A percentile compares a stretch with the other conserved stretches of the same genome.
Evolutionary conservation across 2,329 filamentous ascomycete species (phyloP).

Genomic region (Colletotrichum viniferum): DNA sequence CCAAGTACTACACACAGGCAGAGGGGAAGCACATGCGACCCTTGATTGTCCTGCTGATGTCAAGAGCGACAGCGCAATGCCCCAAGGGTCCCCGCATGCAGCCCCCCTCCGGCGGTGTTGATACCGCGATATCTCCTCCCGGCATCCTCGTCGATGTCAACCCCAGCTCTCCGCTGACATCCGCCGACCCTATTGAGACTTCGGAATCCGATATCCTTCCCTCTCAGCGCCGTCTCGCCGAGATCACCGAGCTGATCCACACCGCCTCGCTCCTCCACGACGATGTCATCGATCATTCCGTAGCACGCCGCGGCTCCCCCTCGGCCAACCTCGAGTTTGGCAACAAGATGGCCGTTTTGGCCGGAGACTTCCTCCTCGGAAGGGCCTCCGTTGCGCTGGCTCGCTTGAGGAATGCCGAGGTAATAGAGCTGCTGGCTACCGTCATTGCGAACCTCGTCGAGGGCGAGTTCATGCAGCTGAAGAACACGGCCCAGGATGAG

Average conservation of each 20-base stretch:
- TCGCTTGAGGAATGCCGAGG: constrained; percentile 87
- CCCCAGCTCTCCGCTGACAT: constrained; percentile 60
- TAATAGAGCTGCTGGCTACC: constrained; percentile 91
- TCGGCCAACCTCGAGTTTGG: constrained; percentile 95
- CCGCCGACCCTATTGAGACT: constrained; percentile 38
- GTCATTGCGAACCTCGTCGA: constrained; percentile 98
- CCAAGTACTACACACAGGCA: constrained; percentile 97
- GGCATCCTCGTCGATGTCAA: constrained; percentile 79
- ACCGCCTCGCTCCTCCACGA: constrained; percentile 96
- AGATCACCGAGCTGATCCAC: constrained; percentile 97
- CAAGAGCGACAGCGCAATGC: constrained; percentile 84
- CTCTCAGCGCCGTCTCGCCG: constrained; percentile 89
- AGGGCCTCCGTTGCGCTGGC: constrained; percentile 93
- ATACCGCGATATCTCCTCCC: constrained; percentile 59
- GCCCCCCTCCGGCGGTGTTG: constrained; percentile 47
- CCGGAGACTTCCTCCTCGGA: constrained; percentile 94
- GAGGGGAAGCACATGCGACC: constrained; percentile 97
- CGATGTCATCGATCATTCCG: constrained; percentile 95
- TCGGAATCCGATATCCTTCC: constrained; percentile 76
- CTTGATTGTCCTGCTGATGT: constrained; percentile 95
- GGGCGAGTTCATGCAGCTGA: constrained; percentile 99
- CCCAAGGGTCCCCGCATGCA: constrained; percentile 56
- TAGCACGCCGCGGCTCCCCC: constrained; percentile 80
- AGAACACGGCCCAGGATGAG: constrained; percentile 93
- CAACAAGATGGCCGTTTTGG: constrained; percentile 98